A percentile compares a stretch with the other conserved stretches of the same genome.
phyloP scores from a whole-genome alignment of 2,329 filamentous ascomycete species.

The Monilinia fructicola region DNA sequence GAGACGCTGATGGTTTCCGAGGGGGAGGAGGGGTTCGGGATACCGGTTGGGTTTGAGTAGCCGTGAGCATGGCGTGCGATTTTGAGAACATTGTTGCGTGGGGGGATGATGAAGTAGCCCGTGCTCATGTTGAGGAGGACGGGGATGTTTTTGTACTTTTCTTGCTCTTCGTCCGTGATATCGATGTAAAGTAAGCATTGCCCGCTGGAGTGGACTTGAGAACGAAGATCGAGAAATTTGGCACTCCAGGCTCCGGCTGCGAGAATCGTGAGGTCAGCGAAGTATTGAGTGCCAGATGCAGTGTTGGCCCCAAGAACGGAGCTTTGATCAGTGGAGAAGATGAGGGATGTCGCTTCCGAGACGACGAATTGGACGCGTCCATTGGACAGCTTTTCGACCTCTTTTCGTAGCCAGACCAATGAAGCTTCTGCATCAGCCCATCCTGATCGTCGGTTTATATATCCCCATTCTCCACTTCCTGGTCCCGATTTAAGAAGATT shows the following conservation, averaged over 20 bases:
- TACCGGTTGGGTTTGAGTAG: slow-evolving; percentile 47
- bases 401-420: slow-evolving; percentile 59
- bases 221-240: slow-evolving; percentile 72
- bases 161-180: slow-evolving; percentile 70
- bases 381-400: slow-evolving; percentile 32
- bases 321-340: slow-evolving; percentile 32
- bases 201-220: slow-evolving; percentile 75
- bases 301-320: slow-evolving; percentile 59
- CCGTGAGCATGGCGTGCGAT: slow-evolving; percentile 61
- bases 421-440: slow-evolving; percentile 77
- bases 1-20: slow-evolving; percentile 26
- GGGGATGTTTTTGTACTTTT: slow-evolving; percentile 62
- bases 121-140: slow-evolving; percentile 70
- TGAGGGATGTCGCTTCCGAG: slow-evolving; percentile 41
- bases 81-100: slow-evolving; percentile 55
- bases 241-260: slow-evolving; percentile 88
- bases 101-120: slow-evolving; percentile 75
- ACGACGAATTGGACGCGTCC: slow-evolving; percentile 52
- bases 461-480: slow-evolving; percentile 62
- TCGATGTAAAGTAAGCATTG: slow-evolving; percentile 78
- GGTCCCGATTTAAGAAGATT: slow-evolving; percentile 50
- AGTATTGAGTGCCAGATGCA: slow-evolving; percentile 49
- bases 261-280: slow-evolving; percentile 72
- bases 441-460: slow-evolving; percentile 70
- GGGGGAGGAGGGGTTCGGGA: slow-evolving; percentile 26